Conservation (phyloP, 495 filamentous ascomycete genomes). For the Penicillium soppii region DNA sequence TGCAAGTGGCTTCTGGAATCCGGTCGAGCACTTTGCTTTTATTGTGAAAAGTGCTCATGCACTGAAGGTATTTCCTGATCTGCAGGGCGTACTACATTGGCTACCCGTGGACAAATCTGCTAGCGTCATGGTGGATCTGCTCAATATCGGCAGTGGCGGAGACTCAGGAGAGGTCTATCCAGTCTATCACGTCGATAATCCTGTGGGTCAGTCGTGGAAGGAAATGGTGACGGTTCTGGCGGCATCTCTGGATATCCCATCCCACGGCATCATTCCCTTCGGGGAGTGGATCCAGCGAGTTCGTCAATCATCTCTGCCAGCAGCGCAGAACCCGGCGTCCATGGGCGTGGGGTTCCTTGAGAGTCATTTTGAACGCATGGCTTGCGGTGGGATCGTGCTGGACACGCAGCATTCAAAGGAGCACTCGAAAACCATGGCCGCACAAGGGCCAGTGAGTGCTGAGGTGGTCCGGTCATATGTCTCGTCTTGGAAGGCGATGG, state of each 20-base stretch:
- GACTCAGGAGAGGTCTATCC: too few species aligned
- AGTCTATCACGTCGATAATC: slow-evolving; percentile 59
- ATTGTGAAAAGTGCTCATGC: too few species aligned
- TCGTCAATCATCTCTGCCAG: slow-evolving; percentile 15
- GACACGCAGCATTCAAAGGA: slow-evolving; percentile 36
- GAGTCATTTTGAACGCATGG: slow-evolving; percentile 50
- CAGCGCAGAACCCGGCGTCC: slow-evolving; percentile 49
- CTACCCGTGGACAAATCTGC: too few species aligned
- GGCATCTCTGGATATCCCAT: slow-evolving; percentile 36
- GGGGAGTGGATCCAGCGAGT: slow-evolving; percentile 49
- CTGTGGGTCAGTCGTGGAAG: slow-evolving; percentile 46
- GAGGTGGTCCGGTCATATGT: too few species aligned
- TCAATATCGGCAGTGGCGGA: too few species aligned
- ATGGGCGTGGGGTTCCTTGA: slow-evolving; percentile 51
- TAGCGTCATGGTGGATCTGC: too few species aligned
- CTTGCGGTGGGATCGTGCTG: slow-evolving; percentile 51
- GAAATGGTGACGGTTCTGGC: slow-evolving; percentile 43
- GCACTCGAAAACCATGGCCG: slow-evolving; percentile 49
- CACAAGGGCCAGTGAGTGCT: too few species aligned
- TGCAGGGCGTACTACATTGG: too few species aligned
- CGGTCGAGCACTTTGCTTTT: too few species aligned
- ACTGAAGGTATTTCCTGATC: too few species aligned
- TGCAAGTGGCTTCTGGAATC: too few species aligned
- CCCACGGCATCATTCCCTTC: slow-evolving; percentile 39
- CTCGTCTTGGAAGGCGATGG: too few species aligned